Base-by-base conservation (phyloP, 371 early-diverging fungal species). In the Conidiobolus incongruus region DNA sequence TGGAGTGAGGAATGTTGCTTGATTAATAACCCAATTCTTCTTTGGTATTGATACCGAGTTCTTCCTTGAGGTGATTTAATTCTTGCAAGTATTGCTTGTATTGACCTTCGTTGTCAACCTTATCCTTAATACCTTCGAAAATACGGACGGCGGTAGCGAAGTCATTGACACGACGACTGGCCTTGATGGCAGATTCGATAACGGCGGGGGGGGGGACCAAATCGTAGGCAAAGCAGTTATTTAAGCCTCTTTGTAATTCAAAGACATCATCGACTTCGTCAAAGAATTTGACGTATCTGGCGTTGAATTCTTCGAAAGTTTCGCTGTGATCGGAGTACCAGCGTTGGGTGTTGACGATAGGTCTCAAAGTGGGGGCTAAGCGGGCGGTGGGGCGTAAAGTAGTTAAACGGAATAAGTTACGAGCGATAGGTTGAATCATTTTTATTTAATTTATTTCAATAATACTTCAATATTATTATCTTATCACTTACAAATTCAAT, bases 151-250 rank as follows among this genome's bases (percentile, higher is more conserved):
- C 85, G 32, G 88, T 89, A 40, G 92, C 69, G 53, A 71, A 92
- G 51, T 84, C 78, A 69, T 92, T 83, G 49, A 90, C 77, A 49
- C 91, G 80, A 42, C 93, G 77, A 52, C 83, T 63, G 23, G 93
- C 92, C 57, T 70, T 75, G 50, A 91, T 63, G 28, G 90, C 88
- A 38, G 90, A 77, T 52, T 75, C 78, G 53, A 88, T 66, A 30
- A 91, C 82, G 36, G 77, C 70, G 51, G 81, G 70, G 28, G 87
- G 65, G 38, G 92, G 94, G 13, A 91, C 91, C 56, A 88, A 72
- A 70, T 91, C 91, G 60, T 88, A 85, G 40, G 87, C 78, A 54
- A 92, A 93, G 58, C 83, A 78, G 63, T 92, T 88, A 78, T 91
- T 92, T 54, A 95, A 70, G 35, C 92, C 90, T 52, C 92, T 77